These are phyloP conservation scores for Alternaria novae-zelandiae DNA, from an alignment of 2,329 filamentous ascomycete genomes.

Conservation along the genomic window DNA sequence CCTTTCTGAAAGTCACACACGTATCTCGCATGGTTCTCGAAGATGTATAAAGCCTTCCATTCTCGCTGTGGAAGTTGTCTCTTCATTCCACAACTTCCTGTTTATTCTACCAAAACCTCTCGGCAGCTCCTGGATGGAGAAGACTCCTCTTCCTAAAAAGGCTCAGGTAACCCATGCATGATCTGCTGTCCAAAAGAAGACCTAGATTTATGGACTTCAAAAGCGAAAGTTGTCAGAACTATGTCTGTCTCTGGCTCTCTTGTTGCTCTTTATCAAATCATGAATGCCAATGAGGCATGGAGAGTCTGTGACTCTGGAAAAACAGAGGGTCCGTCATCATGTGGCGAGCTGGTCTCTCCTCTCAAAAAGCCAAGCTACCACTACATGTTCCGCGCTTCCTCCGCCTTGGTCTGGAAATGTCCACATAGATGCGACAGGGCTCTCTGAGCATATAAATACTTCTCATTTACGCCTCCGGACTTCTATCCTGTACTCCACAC, in stretches of 20 bases:
- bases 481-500: background rate
- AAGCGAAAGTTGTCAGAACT: background rate
- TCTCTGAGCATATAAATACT: too few relatives aligned
- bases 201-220: background rate
- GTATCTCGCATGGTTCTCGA: too few relatives aligned
- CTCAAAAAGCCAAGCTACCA: too few relatives aligned
- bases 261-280: background rate
- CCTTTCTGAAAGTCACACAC: too few relatives aligned
- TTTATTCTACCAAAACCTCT: background rate
- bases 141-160: too few relatives aligned
- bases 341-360: too few relatives aligned
- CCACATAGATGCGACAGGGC: too few relatives aligned
- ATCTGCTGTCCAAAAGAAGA: background rate
- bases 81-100: background rate
- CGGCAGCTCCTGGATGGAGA: too few relatives aligned
- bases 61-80: background rate
- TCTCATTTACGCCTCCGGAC: too few relatives aligned
- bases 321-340: fast-evolving
- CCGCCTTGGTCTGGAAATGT: background rate
- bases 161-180: too few relatives aligned
- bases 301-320: background rate
- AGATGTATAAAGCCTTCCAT: background rate
- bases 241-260: background rate
- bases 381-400: background rate
- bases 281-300: background rate